These are phyloP conservation scores for Hymenoscyphus infarciens DNA, from an alignment of 2,329 filamentous ascomycete species.

Conservation along the genomic window DNA sequence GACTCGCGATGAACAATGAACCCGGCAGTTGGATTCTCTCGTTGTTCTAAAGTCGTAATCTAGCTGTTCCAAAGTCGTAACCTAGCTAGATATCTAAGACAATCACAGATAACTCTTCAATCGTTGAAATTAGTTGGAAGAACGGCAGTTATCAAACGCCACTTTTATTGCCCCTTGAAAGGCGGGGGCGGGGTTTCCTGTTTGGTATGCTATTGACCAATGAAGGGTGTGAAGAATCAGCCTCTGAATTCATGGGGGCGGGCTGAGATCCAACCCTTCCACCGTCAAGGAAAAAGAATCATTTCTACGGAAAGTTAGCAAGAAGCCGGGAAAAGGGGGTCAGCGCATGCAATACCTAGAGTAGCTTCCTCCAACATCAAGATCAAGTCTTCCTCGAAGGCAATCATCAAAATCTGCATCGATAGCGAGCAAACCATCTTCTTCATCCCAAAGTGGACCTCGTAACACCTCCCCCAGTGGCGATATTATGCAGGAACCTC, in stretches of 20 bases:
- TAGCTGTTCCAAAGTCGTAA: neutral
- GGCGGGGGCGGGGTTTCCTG: no score
- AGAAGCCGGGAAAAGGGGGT: neutral
- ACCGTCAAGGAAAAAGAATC: constrained; percentile 61
- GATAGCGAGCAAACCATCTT: constrained; percentile 62
- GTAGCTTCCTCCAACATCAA: constrained; percentile 84
- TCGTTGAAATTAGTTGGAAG: no score
- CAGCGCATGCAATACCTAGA: constrained; percentile 52
- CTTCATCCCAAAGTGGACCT: constrained; percentile 77
- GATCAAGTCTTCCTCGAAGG: constrained; percentile 72
- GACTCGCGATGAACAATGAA: neutral
- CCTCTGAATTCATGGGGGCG: constrained; percentile 41
- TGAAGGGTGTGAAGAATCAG: neutral
- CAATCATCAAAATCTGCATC: constrained; percentile 90
- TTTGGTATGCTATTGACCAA: no score
- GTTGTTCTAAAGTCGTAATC: neutral
- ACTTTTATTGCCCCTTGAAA: no score
- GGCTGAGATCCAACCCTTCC: constrained; percentile 54
- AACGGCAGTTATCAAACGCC: no score
- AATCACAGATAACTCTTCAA: no score
- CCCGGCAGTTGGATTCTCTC: neutral
- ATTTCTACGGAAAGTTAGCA: constrained; percentile 40
- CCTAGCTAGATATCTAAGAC: no score
- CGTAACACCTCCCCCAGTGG: constrained; percentile 76
- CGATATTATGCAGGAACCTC: constrained; percentile 78